Evolutionary conservation across 805 yeast genomes (phyloP), one percentile per base, ranked within the genome.

Genomic region (Candida tallmaniae): DNA sequence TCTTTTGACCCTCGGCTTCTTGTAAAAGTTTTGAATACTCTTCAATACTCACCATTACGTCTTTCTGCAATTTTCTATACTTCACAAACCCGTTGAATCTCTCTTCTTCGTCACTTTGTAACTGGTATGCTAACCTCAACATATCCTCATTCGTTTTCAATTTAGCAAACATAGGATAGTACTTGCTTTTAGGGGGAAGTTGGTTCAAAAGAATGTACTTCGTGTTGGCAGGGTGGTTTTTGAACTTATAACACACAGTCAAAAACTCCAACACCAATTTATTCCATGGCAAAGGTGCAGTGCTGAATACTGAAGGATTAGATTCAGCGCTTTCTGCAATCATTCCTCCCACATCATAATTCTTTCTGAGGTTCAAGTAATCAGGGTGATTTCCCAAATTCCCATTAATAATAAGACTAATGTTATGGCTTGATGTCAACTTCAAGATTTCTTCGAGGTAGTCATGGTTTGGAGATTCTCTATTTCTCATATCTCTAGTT

Each of bases 251-350:
- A 7, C 90, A 82, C 10, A 76, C 52, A 4, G 61, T 52, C 20
- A 78, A 49, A 42, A 76, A 85, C 41, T 85, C 82, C 29, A 64
- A 66, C 8, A 76, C 68, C 8, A 74, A 60, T 17, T 63, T 52
- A 17, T 59, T 65, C 84, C 90, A 84, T 0, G 73, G 62, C 30
- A 69, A 52, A 4, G 73, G 70, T 0, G 49, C 43, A 6, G 54
- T 50, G 20, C 56, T 55, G 54, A 93, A 93, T 24, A 85, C 80
- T 1, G 95, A 70, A 6, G 95, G 93, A 52, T 93, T 89, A 5
- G 72, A 52, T 58, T 93, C 97, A 0, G 97, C 97, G 20, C 78
- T 77, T 21, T 86, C 82, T 1, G 97, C 98, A 49, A 89, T 78
- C 98, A 93, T 90, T 5, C 86, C 89, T 4, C 97, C 95, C n/a